These are phyloP conservation scores for Globisporangium cystogenes DNA, from an alignment of 352 stramenopile genomes.

Conservation along the genomic window DNA sequence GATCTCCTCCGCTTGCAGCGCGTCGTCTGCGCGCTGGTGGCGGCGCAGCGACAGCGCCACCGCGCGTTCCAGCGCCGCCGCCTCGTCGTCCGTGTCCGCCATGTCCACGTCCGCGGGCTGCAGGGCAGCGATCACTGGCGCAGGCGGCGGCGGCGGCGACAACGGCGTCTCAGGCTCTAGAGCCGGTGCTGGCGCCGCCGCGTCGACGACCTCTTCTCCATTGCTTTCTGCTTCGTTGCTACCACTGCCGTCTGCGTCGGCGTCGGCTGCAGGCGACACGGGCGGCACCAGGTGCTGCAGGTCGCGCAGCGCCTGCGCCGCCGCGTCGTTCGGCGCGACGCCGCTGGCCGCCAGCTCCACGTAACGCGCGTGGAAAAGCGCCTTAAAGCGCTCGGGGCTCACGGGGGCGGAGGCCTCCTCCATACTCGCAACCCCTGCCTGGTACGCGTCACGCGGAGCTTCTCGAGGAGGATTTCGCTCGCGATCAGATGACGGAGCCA, in stretches of 20 bases:
- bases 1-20: conserved; percentile 15
- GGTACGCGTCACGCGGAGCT: no score
- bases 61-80: conserved; percentile 11
- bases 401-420: conserved; percentile 1
- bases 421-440: neutral
- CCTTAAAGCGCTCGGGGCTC: conserved; percentile 24
- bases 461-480: neutral
- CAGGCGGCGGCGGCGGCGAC: no score
- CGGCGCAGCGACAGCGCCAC: conserved; percentile 7
- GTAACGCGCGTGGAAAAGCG: conserved; percentile 52
- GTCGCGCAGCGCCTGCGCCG: conserved; percentile 41
- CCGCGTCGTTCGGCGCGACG: conserved; percentile 53
- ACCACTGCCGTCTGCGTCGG: neutral
- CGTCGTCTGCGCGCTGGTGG: conserved; percentile 14
- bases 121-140: neutral
- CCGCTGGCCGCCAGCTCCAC: conserved; percentile 40
- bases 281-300: conserved; percentile 31
- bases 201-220: no score
- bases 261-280: neutral
- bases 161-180: neutral
- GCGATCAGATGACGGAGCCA: no score
- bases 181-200: neutral
- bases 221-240: no score
- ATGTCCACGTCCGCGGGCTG: conserved; percentile 39
- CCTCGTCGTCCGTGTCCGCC: conserved; percentile 23